Conservation (phyloP, 2,329 filamentous ascomycete genomes). For the Akanthomyces uredinophilus region DNA sequence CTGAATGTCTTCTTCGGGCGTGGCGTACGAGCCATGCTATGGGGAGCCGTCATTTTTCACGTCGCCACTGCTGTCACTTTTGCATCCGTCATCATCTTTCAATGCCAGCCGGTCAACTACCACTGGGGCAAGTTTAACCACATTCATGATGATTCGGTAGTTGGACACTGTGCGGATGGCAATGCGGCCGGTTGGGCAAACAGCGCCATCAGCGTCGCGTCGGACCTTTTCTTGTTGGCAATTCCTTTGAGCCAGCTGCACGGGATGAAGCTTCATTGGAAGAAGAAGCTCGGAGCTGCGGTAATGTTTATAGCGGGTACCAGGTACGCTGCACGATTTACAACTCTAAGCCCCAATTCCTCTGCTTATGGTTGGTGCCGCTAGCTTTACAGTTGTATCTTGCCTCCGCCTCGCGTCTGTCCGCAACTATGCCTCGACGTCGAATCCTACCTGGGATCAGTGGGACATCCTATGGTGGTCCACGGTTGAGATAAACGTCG, state of each 20-base stretch:
- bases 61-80: conserved; percentile 31
- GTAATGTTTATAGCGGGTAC: conserved; percentile 41
- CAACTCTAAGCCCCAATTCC: too few relatives aligned
- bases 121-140: conserved; percentile 45
- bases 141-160: conserved; percentile 23
- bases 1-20: conserved; percentile 41
- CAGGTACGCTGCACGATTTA: too few relatives aligned
- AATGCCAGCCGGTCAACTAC: conserved; percentile 41
- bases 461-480: conserved; percentile 26
- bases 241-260: conserved; percentile 39
- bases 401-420: conserved; percentile 27
- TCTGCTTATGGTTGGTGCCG: not conserved
- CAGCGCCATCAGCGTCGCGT: conserved; percentile 40
- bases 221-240: conserved; percentile 43
- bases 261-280: conserved; percentile 33
- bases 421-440: conserved; percentile 23
- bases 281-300: conserved; percentile 38
- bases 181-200: conserved; percentile 43
- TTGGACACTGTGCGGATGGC: conserved; percentile 41
- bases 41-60: conserved; percentile 32
- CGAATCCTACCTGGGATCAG: conserved; percentile 27
- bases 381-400: conserved; percentile 27
- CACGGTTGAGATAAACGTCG: conserved; percentile 28
- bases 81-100: conserved; percentile 36
- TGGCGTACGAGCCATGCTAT: conserved; percentile 32